A percentile compares a stretch with the other conserved stretches of the same genome.
Conservation (phyloP, 345 rosid species). For the Iberis pinnata region DNA sequence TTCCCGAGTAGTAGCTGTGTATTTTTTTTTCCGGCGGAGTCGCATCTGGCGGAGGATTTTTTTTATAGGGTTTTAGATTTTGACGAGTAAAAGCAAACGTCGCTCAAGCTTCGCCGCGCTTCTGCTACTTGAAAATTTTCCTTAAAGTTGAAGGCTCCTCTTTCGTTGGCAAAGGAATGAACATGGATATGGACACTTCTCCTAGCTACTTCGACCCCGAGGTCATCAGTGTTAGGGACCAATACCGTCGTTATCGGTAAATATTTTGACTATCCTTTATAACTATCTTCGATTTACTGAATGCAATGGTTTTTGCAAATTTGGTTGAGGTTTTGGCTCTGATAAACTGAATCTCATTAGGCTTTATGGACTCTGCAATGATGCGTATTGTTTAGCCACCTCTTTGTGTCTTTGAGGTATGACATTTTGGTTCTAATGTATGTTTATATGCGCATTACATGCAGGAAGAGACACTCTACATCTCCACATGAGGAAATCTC, state of each 20-base stretch:
- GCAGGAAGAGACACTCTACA: conserved; percentile 68
- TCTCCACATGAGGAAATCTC: conserved; percentile 50
- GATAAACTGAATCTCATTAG: not conserved
- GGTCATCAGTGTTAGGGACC: conserved; percentile 57
- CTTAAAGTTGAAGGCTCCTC: conserved; percentile 4
- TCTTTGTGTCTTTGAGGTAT: conserved; percentile 12
- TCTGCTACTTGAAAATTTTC: conserved; percentile 3
- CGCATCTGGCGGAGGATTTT: conserved; percentile 6
- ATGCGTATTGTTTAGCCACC: conserved; percentile 4
- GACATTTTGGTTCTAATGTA: not conserved
- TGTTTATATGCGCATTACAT: not conserved
- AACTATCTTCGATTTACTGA: conserved; percentile 9
- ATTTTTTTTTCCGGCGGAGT: not conserved
- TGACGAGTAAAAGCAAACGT: conserved; percentile 8
- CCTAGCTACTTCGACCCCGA: conserved; percentile 68
- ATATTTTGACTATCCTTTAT: not conserved
- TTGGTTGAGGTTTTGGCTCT: conserved; percentile 6
- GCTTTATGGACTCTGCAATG: conserved; percentile 5
- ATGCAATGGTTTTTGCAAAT: not conserved
- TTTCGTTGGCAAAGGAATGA: conserved; percentile 36
- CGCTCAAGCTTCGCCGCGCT: conserved; percentile 15
- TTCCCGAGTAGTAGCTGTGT: no score
- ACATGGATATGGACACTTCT: conserved; percentile 71
- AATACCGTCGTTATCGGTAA: conserved; percentile 90
- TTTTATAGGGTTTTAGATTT: conserved; percentile 22